phyloP scores from a whole-genome alignment of 495 filamentous ascomycete genomes.

The Halenospora varia region DNA sequence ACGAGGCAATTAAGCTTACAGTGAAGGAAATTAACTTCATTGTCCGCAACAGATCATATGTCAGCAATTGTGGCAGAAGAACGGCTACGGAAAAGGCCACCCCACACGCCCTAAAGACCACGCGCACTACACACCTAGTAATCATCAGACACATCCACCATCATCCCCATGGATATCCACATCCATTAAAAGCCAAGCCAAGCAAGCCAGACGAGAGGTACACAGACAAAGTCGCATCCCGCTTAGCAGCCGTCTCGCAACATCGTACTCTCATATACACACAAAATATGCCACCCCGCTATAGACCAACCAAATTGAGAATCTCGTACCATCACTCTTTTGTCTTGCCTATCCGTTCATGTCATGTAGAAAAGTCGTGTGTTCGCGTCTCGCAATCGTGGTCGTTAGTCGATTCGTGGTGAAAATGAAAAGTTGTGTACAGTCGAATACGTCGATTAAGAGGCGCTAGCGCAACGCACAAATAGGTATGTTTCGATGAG shows the following conservation, averaged over 20 bases:
- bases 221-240: conserved; percentile 26
- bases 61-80: conserved; percentile 20
- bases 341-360: conserved; percentile 13
- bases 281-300: conserved; percentile 6
- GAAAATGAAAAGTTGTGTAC: conserved; percentile 19
- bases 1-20: no score
- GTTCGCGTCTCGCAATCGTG: conserved; percentile 10
- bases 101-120: background rate
- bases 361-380: conserved; percentile 9
- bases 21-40: conserved; percentile 25
- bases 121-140: background rate
- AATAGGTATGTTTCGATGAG: conserved; percentile 22
- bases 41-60: conserved; percentile 14
- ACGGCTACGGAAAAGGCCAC: conserved; percentile 13
- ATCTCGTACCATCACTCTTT: conserved; percentile 3
- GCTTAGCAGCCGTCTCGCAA: conserved; percentile 14
- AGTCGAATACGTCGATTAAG: conserved; percentile 10
- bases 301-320: conserved; percentile 9
- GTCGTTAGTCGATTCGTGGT: conserved; percentile 19
- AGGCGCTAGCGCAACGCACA: conserved; percentile 8
- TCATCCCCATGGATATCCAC: background rate
- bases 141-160: conserved; percentile 5
- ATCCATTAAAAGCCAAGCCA: conserved; percentile 15
- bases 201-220: conserved; percentile 21
- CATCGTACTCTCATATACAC: conserved; percentile 25